Evolutionary conservation across 2,329 filamentous ascomycete genomes (phyloP).

Genomic region (Sporothrix luriei): DNA sequence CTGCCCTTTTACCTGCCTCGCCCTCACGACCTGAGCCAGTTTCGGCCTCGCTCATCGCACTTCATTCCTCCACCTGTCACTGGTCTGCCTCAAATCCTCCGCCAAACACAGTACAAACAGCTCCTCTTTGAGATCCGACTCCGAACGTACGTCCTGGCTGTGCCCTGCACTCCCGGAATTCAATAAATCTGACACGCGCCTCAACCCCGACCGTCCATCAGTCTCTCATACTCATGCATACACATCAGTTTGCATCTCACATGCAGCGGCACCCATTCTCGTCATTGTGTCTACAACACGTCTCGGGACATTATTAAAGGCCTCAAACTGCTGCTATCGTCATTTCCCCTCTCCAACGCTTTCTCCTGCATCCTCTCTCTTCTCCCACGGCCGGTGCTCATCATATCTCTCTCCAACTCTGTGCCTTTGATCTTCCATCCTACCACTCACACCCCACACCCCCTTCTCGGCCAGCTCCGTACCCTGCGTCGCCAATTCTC

Average conservation of each 20-base stretch:
- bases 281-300: not conserved
- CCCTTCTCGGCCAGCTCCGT: slow-evolving; percentile 31
- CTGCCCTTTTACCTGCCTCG: not conserved
- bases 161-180: not conserved
- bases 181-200: slow-evolving; percentile 19
- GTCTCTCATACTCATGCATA: not conserved
- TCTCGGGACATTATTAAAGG: not conserved
- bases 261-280: not conserved
- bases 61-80: not conserved
- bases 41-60: not conserved
- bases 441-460: slow-evolving; percentile 27
- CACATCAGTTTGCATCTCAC: not conserved
- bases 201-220: not conserved
- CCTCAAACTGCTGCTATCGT: not conserved
- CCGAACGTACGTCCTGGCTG: not conserved
- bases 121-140: not conserved
- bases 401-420: not conserved
- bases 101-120: not conserved
- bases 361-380: not conserved
- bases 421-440: not conserved
- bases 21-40: not conserved
- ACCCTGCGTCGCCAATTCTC: not conserved
- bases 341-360: not conserved
- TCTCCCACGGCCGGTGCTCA: not conserved
- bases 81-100: not conserved